Evolutionary conservation across 1,284 basidiomycete genomes (phyloP), one percentile per base, ranked within the genome.

Genomic region (Cutaneotrichosporon spelunceum): DNA sequence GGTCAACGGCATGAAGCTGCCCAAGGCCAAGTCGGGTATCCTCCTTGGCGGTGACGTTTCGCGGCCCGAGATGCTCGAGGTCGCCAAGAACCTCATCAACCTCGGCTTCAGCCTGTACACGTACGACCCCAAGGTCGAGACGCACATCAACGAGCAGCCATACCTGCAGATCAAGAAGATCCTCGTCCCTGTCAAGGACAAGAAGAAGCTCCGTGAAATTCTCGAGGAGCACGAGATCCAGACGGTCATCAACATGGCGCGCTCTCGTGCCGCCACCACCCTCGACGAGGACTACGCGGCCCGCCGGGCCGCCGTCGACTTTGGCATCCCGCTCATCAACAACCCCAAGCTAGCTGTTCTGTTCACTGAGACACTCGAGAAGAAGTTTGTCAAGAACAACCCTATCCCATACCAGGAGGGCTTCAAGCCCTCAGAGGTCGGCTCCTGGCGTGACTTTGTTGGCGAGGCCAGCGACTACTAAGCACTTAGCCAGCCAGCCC

Each of bases 281-380:
- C 83, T 87, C 23, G 95, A 99, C 78, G 92, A 97, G 80, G 93
- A 99, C 76, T 99, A 99, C 72, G 94, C 98, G 48, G 93, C 96
- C 58, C 86, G 92, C 71, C 65, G 91, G 68, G 93, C 92, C 71
- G 91, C 91, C 53, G 92, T 94, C 56, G 91, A 94, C 82, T 95
- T 95, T 71, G 92, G 91, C 67, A 82, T 90, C 62, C 76, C 76
- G 36, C 79, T 98, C 64, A 83, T 99, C 69, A 98, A 96, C 82
- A 93, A 98, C 78, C 86, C 93, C 60, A 87, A 87, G 65, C 90
- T 88, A 62, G 96, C 94, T 2, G 84, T 88, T 64, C 83, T 99
- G 53, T 97, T 93, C 76, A 94, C 95, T 33, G 91, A 97, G 78
- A 87, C 89, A 59, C 82, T 99, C 56, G 89, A 85, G 24, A 87